phyloP scores from a whole-genome alignment of 768 basidiomycete species.

The Leucosporidium yakuticum region DNA sequence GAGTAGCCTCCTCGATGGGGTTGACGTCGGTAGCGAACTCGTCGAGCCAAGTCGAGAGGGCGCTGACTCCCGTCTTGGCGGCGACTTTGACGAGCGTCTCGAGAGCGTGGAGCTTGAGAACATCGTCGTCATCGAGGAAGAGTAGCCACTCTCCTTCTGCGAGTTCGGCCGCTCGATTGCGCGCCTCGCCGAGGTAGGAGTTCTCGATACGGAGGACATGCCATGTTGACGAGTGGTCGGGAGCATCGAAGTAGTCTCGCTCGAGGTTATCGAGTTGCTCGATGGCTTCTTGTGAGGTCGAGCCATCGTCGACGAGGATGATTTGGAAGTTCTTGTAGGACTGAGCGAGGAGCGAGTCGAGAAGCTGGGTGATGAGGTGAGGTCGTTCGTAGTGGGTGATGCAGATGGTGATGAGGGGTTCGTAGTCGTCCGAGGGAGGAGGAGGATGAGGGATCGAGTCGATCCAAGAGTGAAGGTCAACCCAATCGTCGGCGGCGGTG shows the following conservation, averaged over 20 bases:
- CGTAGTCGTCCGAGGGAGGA: neutral
- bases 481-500: slow-evolving; percentile 17
- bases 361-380: slow-evolving; percentile 25
- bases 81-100: slow-evolving; percentile 22
- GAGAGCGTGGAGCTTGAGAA: slow-evolving; percentile 33
- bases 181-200: slow-evolving; percentile 32
- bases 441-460: no score
- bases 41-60: slow-evolving; percentile 34
- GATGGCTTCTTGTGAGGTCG: neutral
- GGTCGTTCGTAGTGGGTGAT: slow-evolving; percentile 34
- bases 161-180: slow-evolving; percentile 18
- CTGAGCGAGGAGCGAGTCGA: slow-evolving; percentile 27
- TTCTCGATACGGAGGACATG: slow-evolving; percentile 11
- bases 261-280: slow-evolving; percentile 16
- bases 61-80: neutral
- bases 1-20: slow-evolving; percentile 13
- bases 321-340: slow-evolving; percentile 24
- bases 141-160: slow-evolving; percentile 16
- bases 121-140: slow-evolving; percentile 37
- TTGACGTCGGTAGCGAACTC: slow-evolving; percentile 30
- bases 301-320: slow-evolving; percentile 34
- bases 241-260: slow-evolving; percentile 5
- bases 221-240: slow-evolving; percentile 14
- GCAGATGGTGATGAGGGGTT: slow-evolving; percentile 28
- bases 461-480: no score